Evolutionary conservation across 129 eudicot species (phyloP).

Genomic region (Glebionis coronaria): DNA sequence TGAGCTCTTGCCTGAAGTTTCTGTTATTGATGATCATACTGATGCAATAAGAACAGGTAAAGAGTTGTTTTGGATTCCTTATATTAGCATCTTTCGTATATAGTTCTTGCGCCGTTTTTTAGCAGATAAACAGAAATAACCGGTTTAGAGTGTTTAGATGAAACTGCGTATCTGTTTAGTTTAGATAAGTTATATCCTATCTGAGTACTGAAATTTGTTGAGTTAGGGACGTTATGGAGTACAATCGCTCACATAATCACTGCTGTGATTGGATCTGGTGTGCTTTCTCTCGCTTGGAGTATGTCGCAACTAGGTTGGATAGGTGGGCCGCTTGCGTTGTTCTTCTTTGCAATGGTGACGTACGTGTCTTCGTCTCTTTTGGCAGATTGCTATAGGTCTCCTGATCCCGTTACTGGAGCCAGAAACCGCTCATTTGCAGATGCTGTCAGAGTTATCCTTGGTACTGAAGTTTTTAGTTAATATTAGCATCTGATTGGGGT

Average conservation of each 20-base stretch:
- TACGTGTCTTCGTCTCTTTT: constrained; percentile 60
- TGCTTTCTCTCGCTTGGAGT: constrained; percentile 77
- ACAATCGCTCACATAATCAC: constrained; percentile 75
- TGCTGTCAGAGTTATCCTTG: constrained; percentile 63
- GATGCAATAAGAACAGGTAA: constrained; percentile 47
- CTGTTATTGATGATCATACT: constrained; percentile 33
- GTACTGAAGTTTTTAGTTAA: constrained; percentile 29
- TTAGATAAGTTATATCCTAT: not conserved
- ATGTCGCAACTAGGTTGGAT: constrained; percentile 77
- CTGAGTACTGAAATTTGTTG: not conserved
- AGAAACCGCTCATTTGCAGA: constrained; percentile 59
- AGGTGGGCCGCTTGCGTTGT: constrained; percentile 61
- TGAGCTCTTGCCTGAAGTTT: constrained; percentile 20
- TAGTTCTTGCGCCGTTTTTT: too few relatives aligned
- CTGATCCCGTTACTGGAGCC: constrained; percentile 60
- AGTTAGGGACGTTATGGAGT: constrained; percentile 62
- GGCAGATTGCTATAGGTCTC: constrained; percentile 71
- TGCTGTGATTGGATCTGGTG: constrained; percentile 81
- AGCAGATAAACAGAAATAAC: too few relatives aligned
- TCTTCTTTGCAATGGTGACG: constrained; percentile 60
- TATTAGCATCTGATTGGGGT: not conserved
- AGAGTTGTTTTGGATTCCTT: too few relatives aligned
- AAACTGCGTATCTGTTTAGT: too few relatives aligned
- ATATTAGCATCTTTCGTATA: too few relatives aligned
- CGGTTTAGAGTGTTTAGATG: too few relatives aligned